These are phyloP conservation scores for Coemansia umbellata DNA, from an alignment of 192 early-diverging fungal species.

Conservation along the genomic window DNA sequence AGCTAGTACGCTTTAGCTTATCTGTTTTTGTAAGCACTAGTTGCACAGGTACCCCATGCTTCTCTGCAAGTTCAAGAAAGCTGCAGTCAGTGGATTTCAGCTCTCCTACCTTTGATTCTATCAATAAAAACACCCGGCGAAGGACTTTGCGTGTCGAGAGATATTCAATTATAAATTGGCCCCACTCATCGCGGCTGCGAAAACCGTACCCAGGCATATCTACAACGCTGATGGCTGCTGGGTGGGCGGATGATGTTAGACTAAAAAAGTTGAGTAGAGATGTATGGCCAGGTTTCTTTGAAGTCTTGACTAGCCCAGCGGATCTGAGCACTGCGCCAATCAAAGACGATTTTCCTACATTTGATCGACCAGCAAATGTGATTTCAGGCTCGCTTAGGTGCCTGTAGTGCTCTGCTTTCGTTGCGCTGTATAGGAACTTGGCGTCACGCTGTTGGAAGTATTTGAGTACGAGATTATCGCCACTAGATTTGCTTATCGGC, in stretches of 20 bases:
- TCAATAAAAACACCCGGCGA: constrained; percentile 42
- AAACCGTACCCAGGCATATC: constrained; percentile 58
- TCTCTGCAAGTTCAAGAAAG: constrained; percentile 39
- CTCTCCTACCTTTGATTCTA: constrained; percentile 53
- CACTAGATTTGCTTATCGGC: not conserved
- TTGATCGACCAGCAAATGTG: constrained; percentile 51
- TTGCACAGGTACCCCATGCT: constrained; percentile 22
- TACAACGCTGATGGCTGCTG: constrained; percentile 33
- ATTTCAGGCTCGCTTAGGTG: constrained; percentile 28
- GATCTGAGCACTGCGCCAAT: constrained; percentile 44
- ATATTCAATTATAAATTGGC: constrained; percentile 45
- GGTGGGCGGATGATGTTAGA: constrained; percentile 16
- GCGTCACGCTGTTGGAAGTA: constrained; percentile 40
- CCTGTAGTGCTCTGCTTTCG: constrained; percentile 20
- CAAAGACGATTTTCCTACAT: constrained; percentile 52
- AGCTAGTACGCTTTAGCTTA: constrained; percentile 32
- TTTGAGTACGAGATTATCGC: not conserved
- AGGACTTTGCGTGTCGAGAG: constrained; percentile 33
- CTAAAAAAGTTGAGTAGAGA: constrained; percentile 42
- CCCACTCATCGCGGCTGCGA: constrained; percentile 50
- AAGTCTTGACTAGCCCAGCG: constrained; percentile 37
- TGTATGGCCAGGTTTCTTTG: constrained; percentile 48
- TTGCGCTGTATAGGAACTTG: constrained; percentile 39
- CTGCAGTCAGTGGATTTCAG: constrained; percentile 42
- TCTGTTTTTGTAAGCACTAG: constrained; percentile 48